Conservation (phyloP, 2,329 filamentous ascomycete genomes). For the Tolypocladium cylindrosporum region DNA sequence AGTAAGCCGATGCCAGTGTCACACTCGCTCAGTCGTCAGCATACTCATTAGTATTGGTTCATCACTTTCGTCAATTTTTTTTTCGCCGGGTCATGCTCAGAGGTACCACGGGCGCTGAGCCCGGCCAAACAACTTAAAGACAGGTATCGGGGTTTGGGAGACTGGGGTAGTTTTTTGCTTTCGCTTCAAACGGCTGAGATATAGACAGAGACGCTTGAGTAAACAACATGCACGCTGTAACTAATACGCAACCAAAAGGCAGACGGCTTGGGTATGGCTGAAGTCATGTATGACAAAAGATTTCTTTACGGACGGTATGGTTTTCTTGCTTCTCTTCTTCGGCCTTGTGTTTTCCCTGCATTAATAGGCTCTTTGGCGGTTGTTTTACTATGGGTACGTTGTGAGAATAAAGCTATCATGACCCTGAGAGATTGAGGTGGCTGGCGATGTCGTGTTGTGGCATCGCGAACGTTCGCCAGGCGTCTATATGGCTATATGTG, state of each 20-base stretch:
- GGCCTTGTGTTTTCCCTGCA: conserved; percentile 5
- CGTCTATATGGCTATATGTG: not conserved
- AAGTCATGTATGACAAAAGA: conserved; percentile 23
- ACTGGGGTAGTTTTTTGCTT: conserved; percentile 11
- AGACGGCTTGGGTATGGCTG: conserved; percentile 21
- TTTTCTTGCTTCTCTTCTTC: conserved; percentile 9
- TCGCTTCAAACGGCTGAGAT: conserved; percentile 22
- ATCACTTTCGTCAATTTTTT: not conserved
- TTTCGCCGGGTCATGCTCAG: not conserved
- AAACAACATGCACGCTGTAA: conserved; percentile 22
- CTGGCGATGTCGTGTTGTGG: not conserved
- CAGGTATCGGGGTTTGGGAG: conserved; percentile 2
- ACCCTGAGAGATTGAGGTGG: not conserved
- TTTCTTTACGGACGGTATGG: conserved; percentile 14
- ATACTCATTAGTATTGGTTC: conserved; percentile 2
- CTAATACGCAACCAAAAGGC: conserved; percentile 25
- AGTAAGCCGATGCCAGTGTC: not conserved
- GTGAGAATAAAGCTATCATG: not conserved
- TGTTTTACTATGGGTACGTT: not conserved
- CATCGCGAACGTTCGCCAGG: not conserved
- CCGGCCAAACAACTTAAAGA: conserved; percentile 2
- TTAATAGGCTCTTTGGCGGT: not conserved
- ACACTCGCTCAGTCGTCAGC: not conserved
- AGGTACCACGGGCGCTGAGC: not conserved
- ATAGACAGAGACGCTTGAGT: conserved; percentile 21